Evolutionary conservation across 768 basidiomycete genomes (phyloP).

Genomic region (Lactarius pseudohatsudake): DNA sequence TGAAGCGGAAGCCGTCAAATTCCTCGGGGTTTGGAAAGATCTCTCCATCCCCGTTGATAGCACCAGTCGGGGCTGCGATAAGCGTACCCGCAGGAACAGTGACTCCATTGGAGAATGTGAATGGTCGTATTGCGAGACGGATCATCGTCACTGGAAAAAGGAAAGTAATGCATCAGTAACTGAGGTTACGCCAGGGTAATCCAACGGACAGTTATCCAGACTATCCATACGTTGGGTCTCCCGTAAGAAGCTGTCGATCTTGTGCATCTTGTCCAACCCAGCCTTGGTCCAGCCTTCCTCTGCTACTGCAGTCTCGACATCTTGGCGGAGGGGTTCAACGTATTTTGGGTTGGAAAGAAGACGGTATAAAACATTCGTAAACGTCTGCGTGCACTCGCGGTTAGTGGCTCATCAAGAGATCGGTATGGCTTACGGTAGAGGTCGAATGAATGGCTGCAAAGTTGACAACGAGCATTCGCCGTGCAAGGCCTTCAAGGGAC

Average conservation of each 20-base stretch:
- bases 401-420: background rate
- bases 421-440: conserved; percentile 32
- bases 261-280: conserved; percentile 29
- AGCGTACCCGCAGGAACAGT: conserved; percentile 41
- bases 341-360: conserved; percentile 32
- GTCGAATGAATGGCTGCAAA: conserved; percentile 41
- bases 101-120: conserved; percentile 39
- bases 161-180: background rate
- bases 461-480: conserved; percentile 40
- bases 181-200: too few species aligned
- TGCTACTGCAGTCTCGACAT: conserved; percentile 26
- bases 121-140: conserved; percentile 32
- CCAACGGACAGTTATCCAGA: conserved; percentile 8
- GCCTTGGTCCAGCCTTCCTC: conserved; percentile 28
- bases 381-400: background rate
- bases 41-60: conserved; percentile 42
- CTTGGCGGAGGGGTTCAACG: conserved; percentile 31
- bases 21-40: conserved; percentile 43
- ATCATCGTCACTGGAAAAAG: conserved; percentile 23
- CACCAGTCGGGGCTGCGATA: conserved; percentile 35
- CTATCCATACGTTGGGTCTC: conserved; percentile 29
- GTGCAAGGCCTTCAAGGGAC: conserved; percentile 33
- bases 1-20: conserved; percentile 46
- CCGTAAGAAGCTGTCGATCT: conserved; percentile 34
- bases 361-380: conserved; percentile 25